Evolutionary conservation across 2,329 filamentous ascomycete genomes (phyloP).

Genomic region (Hawksworthiomyces lignivorus): DNA sequence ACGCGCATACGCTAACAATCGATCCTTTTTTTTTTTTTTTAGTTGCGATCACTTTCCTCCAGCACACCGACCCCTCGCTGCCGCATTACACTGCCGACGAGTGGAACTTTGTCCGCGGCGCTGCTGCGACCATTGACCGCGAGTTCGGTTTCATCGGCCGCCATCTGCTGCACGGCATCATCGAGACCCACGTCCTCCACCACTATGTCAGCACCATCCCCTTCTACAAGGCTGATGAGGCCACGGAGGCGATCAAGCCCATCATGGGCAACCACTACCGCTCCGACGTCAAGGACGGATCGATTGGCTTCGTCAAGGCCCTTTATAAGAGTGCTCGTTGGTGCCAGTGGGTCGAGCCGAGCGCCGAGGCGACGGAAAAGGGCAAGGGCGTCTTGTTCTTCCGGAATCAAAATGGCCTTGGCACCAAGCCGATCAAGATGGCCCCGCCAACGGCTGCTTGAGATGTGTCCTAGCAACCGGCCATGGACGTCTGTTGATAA

Average conservation of each 20-base stretch:
- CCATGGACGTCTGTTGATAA: too few species aligned
- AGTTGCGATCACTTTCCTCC: constrained; percentile 95
- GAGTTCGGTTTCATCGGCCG: constrained; percentile 95
- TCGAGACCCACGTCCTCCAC: constrained; percentile 95
- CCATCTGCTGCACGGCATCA: constrained; percentile 83
- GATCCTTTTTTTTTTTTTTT: neutral
- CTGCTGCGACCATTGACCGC: constrained; percentile 89
- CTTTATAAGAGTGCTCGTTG: constrained; percentile 73
- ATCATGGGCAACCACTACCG: constrained; percentile 97
- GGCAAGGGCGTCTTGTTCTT: constrained; percentile 86
- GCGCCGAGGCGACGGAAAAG: constrained; percentile 69
- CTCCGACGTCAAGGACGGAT: constrained; percentile 66
- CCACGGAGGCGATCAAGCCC: constrained; percentile 44
- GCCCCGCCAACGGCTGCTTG: too few species aligned
- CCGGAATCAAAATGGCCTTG: constrained; percentile 87
- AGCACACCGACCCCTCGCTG: constrained; percentile 89
- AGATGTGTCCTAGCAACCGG: too few species aligned
- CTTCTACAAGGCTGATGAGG: constrained; percentile 22
- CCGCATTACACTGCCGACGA: constrained; percentile 79
- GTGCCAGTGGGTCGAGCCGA: constrained; percentile 98
- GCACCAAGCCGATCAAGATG: constrained; percentile 38
- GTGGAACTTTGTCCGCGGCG: constrained; percentile 90
- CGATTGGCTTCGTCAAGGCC: constrained; percentile 74
- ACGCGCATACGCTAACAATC: too few species aligned
- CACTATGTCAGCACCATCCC: constrained; percentile 94